Evolutionary conservation across 352 stramenopile species (phyloP).

Genomic region (Thraustochytrium striatum): DNA sequence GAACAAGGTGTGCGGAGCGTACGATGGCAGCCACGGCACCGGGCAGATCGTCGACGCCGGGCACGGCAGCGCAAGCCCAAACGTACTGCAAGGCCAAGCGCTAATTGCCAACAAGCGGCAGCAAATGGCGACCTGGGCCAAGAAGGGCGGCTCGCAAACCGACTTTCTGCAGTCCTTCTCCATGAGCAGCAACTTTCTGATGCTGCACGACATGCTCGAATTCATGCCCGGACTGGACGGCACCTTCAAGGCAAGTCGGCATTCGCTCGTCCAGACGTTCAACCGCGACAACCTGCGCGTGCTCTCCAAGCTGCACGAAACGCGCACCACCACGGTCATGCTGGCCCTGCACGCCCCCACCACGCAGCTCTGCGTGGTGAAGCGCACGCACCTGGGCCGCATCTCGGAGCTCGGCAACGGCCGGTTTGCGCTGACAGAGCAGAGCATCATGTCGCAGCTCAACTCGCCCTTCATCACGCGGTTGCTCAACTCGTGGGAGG

Average conservation of each 20-base stretch:
- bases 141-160: too few species aligned
- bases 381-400: neutral
- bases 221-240: conserved; percentile 1
- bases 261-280: conserved; percentile 20
- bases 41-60: too few species aligned
- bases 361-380: conserved; percentile 38
- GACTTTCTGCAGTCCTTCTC: conserved; percentile 39
- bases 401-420: neutral
- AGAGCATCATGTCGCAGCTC: conserved; percentile 14
- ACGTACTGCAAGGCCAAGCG: too few species aligned
- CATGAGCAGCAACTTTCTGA: conserved; percentile 31
- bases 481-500: conserved; percentile 2
- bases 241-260: neutral
- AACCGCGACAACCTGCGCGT: conserved; percentile 11
- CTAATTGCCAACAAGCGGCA: too few species aligned
- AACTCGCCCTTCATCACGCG: conserved; percentile 15
- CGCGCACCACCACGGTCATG: neutral
- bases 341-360: conserved; percentile 20
- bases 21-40: neutral
- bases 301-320: conserved; percentile 18
- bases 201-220: conserved; percentile 38
- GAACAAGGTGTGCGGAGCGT: neutral
- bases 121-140: too few species aligned
- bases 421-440: conserved; percentile 19
- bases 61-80: too few species aligned